phyloP scores from a whole-genome alignment of 1,139 yeast genomes.

The Suhomyces bolitotheri region DNA sequence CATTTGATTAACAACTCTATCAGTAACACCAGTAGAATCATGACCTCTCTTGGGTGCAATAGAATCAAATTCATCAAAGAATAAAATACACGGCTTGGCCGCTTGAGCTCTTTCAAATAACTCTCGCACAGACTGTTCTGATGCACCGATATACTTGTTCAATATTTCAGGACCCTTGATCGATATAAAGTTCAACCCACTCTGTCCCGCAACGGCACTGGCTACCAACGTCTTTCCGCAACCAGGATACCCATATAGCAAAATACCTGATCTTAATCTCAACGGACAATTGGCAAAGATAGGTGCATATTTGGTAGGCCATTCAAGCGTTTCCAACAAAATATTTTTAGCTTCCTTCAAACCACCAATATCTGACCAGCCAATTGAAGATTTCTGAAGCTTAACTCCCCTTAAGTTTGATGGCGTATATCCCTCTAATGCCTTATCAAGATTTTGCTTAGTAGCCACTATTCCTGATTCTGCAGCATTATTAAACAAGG shows the following conservation, averaged over 20 bases:
- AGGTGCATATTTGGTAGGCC: constrained; percentile 97
- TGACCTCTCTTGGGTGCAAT: constrained; percentile 98
- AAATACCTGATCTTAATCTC: constrained; percentile 82
- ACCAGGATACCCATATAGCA: constrained; percentile 95
- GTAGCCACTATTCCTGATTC: constrained; percentile 20
- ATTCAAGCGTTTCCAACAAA: constrained; percentile 83
- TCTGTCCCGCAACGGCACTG: constrained; percentile 90
- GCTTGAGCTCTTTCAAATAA: constrained; percentile 92
- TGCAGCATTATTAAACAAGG: constrained; percentile 37
- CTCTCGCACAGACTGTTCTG: constrained; percentile 92
- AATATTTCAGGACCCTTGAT: constrained; percentile 96
- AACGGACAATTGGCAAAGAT: constrained; percentile 87
- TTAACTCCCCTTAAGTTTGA: constrained; percentile 85
- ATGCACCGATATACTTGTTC: constrained; percentile 95
- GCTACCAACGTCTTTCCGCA: constrained; percentile 95
- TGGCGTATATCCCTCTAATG: constrained; percentile 72
- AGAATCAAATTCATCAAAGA: constrained; percentile 95
- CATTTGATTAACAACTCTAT: constrained; percentile 94
- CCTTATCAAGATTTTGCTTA: constrained; percentile 49
- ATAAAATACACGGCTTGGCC: constrained; percentile 90
- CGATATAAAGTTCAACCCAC: constrained; percentile 91
- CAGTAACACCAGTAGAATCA: constrained; percentile 97
- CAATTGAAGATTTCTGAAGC: constrained; percentile 70
- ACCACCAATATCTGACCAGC: constrained; percentile 93
- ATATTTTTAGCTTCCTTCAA: constrained; percentile 71